Evolutionary conservation across 2,329 filamentous ascomycete genomes (phyloP).

Genomic region (Fusarium sublunatum): DNA sequence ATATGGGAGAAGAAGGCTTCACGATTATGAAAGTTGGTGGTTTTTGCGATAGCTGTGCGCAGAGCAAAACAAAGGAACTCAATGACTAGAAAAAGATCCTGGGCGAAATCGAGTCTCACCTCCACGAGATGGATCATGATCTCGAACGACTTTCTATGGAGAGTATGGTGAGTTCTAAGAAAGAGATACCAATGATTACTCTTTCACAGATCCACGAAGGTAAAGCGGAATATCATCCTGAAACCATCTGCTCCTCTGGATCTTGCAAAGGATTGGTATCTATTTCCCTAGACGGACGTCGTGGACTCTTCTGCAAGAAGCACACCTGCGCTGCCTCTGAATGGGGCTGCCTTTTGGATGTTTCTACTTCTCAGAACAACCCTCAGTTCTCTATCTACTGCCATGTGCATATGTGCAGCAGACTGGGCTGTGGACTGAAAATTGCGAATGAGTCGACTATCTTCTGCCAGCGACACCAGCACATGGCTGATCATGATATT

Average conservation of each 20-base stretch:
- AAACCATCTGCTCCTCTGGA: conserved; percentile 18
- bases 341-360: conserved; percentile 27
- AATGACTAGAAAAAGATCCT: conserved; percentile 5
- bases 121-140: not conserved
- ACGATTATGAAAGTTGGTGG: conserved; percentile 1
- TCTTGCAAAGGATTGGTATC: not conserved
- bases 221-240: not conserved
- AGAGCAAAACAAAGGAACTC: not conserved
- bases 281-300: not conserved
- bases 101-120: not conserved
- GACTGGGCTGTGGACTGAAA: not conserved
- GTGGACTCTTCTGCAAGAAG: conserved; percentile 29
- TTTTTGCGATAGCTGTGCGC: conserved; percentile 3
- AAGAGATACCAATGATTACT: not conserved
- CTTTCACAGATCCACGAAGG: not conserved
- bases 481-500: not conserved
- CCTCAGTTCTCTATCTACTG: conserved; percentile 12
- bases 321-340: conserved; percentile 36
- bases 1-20: not conserved
- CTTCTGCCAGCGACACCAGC: conserved; percentile 6
- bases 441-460: not conserved
- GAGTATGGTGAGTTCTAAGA: too few species aligned
- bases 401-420: conserved; percentile 15
- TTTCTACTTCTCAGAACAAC: not conserved
- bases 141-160: not conserved